Percentiles rank a stretch among this genome's conserved stretches.
These are phyloP conservation scores for Tricholoma hemisulphureum DNA, from an alignment of 768 basidiomycete species.

Conservation along the genomic window DNA sequence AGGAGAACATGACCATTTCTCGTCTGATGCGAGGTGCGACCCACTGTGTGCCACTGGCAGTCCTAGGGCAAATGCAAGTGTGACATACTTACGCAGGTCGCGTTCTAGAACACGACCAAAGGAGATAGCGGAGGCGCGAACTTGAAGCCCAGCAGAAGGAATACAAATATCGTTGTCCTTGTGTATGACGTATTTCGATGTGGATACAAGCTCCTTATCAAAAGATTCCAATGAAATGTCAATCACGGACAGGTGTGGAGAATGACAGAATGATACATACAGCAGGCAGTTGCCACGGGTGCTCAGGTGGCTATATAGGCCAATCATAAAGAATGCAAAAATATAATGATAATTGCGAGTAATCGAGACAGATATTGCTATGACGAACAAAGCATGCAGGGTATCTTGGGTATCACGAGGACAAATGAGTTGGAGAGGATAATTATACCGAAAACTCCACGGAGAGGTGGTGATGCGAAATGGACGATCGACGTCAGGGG, in stretches of 20 bases:
- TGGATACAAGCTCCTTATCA: neutral
- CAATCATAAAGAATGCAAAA: neutral
- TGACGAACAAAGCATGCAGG: slow-evolving; percentile 15
- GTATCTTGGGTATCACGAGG: slow-evolving; percentile 14
- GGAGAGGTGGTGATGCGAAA: neutral
- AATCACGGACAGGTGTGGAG: neutral
- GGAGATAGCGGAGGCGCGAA: neutral
- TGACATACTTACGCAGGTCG: too few species aligned
- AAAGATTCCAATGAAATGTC: neutral
- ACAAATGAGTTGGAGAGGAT: slow-evolving; percentile 11
- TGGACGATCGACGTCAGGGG: slow-evolving; percentile 19
- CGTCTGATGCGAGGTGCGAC: too few species aligned
- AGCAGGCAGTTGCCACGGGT: neutral
- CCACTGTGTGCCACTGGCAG: too few species aligned
- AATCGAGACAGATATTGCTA: slow-evolving; percentile 3
- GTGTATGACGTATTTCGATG: neutral
- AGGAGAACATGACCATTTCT: too few species aligned
- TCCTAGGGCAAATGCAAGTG: too few species aligned
- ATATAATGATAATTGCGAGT: slow-evolving; percentile 8
- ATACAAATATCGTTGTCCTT: neutral
- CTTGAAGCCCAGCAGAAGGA: too few species aligned
- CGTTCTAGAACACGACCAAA: neutral
- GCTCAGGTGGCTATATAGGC: neutral
- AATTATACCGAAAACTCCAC: slow-evolving; percentile 8
- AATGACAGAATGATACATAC: neutral